phyloP scores from a whole-genome alignment of 257 asterid genomes.

The Craterostigma plantagineum region DNA sequence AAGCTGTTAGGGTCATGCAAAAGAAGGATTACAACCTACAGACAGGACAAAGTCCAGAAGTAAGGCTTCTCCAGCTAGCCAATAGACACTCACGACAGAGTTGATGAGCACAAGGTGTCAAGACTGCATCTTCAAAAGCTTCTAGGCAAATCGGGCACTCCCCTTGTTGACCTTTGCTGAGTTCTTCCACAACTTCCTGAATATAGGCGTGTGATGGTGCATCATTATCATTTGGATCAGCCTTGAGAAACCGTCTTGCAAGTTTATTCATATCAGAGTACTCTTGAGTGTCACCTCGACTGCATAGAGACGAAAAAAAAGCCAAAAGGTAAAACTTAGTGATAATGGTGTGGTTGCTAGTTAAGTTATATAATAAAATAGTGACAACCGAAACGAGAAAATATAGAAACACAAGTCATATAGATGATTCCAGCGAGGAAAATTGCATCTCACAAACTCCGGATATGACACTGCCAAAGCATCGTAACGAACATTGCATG shows the following conservation, averaged over 20 bases:
- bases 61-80: constrained; percentile 82
- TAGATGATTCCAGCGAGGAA: too few relatives aligned
- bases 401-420: too few relatives aligned
- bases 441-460: too few relatives aligned
- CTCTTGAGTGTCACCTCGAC: constrained; percentile 98
- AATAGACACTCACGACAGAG: constrained; percentile 91
- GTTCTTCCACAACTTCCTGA: constrained; percentile 81
- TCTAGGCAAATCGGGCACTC: constrained; percentile 98
- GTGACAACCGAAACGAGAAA: too few relatives aligned
- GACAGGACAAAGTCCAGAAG: constrained; percentile 85
- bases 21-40: constrained; percentile 50
- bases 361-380: background rate
- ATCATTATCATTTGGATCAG: constrained; percentile 44
- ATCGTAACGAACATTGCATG: too few relatives aligned
- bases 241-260: constrained; percentile 67
- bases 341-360: constrained; percentile 1
- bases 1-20: constrained; percentile 7
- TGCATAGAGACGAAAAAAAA: constrained; percentile 22
- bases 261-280: constrained; percentile 87
- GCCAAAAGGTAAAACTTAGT: constrained; percentile 12
- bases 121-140: constrained; percentile 94
- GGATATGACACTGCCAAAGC: too few relatives aligned
- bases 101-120: constrained; percentile 97
- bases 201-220: constrained; percentile 71
- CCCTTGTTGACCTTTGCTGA: constrained; percentile 76